A percentile compares a stretch with the other conserved stretches of the same genome.
These are phyloP conservation scores for Gyromitra esculenta DNA, from an alignment of 2,329 filamentous ascomycete genomes.

Conservation along the genomic window DNA sequence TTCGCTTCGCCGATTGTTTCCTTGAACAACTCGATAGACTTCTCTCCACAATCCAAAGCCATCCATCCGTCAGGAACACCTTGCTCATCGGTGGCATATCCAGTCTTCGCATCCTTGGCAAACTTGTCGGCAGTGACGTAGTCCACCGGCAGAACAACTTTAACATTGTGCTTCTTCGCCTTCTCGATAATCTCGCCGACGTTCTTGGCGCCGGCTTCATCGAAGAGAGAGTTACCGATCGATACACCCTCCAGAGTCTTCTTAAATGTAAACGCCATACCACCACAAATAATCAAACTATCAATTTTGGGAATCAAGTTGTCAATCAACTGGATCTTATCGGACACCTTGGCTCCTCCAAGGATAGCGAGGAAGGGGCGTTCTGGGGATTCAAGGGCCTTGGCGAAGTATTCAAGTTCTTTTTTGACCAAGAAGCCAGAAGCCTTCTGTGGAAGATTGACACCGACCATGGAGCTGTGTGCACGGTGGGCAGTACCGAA, in stretches of 20 bases:
- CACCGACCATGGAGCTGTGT: constrained; percentile 98
- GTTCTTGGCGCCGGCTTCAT: constrained; percentile 92
- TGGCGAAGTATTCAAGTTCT: constrained; percentile 98
- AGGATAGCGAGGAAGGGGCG: constrained; percentile 98
- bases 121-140: constrained; percentile 98
- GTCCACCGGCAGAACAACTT: constrained; percentile 92
- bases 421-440: constrained; percentile 99
- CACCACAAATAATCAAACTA: constrained; percentile 94
- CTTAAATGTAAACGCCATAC: constrained; percentile 99
- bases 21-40: constrained; percentile 89
- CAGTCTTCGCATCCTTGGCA: constrained; percentile 80
- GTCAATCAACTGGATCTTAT: constrained; percentile 99
- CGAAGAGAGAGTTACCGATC: constrained; percentile 91
- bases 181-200: constrained; percentile 88
- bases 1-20: constrained; percentile 84
- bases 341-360: constrained; percentile 96
- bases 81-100: constrained; percentile 82
- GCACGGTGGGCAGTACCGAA: constrained; percentile 98
- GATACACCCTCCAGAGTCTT: constrained; percentile 92
- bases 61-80: constrained; percentile 98
- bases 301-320: constrained; percentile 98
- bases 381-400: constrained; percentile 91
- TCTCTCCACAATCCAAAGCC: constrained; percentile 92
- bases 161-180: constrained; percentile 95
- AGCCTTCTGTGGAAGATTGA: constrained; percentile 94